Evolutionary conservation across 2,329 filamentous ascomycete genomes (phyloP), one percentile per base, ranked within the genome.

Genomic region (Chlorencoelia australis): DNA sequence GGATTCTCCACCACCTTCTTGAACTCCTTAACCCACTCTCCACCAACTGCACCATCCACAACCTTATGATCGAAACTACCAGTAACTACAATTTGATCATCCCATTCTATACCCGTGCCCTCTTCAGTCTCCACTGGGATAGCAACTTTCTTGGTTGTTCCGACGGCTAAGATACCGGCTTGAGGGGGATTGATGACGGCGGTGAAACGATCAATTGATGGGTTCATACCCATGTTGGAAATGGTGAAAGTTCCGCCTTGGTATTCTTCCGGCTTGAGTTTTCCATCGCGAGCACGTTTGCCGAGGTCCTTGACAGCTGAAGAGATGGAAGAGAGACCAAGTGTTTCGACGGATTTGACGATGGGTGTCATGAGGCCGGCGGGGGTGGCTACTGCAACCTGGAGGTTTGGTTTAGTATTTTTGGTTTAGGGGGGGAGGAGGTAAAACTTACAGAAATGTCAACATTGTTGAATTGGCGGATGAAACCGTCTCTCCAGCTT

Each of bases 211-310:
- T 96, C 88, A 46, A 98, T 81, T 33, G 91, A 89, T 31, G 79
- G 59, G 75, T 98, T 98, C 91, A 98, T 98, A 65, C 91, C 91
- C 91, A 98, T 94, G 78, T 98, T 98, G 68, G 85, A 94, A 67
- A 98, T 96, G 63, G 89, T 95, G 68, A 98, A 94, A 61, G 86
- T 94, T 61, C 91, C 91, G 39, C 91, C 91, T 73, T 95, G 89
- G 78, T 94, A 98, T 68, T 98, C 88, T 64, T 98, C 89, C 31
- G 91, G 91, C 81, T 96, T 96, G 55, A 98, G 82, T 79, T 96
- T 98, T 67, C 85, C 84, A 53, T 96, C 91, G 44, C 87, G 79
- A 45, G 91, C 91, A 61, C 86, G 85, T 78, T 94, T 94, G 59
- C 88, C 88, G 38, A 98, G 83, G 58, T 94, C 87, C 73, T 96